Evolutionary conservation across 352 stramenopile species (phyloP), one percentile per base, ranked within the genome.

Genomic region (Globisporangium acanthophoron): DNA sequence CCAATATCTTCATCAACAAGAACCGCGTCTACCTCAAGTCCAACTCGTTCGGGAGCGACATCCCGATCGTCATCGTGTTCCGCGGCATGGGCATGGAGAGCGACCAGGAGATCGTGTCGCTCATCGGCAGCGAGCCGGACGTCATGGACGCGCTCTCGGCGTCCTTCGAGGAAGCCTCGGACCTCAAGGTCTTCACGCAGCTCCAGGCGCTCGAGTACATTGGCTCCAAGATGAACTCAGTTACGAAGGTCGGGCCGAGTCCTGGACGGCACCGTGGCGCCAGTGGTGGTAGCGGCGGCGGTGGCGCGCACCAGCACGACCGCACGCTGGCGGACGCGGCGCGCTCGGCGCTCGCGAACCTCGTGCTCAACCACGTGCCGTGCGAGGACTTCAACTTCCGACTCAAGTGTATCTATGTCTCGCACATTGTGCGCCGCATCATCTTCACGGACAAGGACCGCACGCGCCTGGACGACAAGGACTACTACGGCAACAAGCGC

Each of bases 401-500:
- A 21, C 80, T 96, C 21, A 99, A 99, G 77, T 94, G 87, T 45
- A 98, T 99, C 64, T 99, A 99, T 74, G 88, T 99, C 24, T 93
- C 92, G 13, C 96, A 99, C 69, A 99, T 99, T 78, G 92, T 98
- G 35, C 83, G 97, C 27, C 86, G 96, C 47, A 87, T 96, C 54
- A 74, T 96, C 29, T 80, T 88, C 51, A 95, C 87, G 24, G 84
- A 94, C 67, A 89, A 88, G 64, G 83, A 96, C 62, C 77, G 93
- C 54, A 92, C 82, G 58, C 82, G 80, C 8, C 74, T 99, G 52
- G 97, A 99, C 69, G 97, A 99, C 74, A 99, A 99, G 73, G 97
- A 99, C 76, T 99, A 99, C 76, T 99, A 99, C 66, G 97, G 97
- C 24, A 99, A 99, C 77, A 99, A 99, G 76, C 87, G 97, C 53